Evolutionary conservation across 352 stramenopile species (phyloP), one percentile per base, ranked within the genome.

Genomic region (Elongisporangium prolatum): DNA sequence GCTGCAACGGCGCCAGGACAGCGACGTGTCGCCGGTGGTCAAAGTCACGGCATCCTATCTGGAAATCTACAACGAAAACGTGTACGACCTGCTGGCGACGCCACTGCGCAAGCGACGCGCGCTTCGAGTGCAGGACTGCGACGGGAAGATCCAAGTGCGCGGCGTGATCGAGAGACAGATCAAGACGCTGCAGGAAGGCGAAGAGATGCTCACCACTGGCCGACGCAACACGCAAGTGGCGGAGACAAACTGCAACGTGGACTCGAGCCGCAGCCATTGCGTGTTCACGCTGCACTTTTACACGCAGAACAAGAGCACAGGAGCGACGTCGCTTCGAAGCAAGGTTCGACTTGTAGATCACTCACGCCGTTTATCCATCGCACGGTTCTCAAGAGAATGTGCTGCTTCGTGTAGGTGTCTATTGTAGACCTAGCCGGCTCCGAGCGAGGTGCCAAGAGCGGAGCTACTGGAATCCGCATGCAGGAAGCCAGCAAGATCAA

Each of bases 401-500:
- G 34, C 20, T 48, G 74, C 21, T 50, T 57, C 3, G 76, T 64
- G 53, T 71, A 82, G 61, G 79, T 91, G 28, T 98, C 91, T 67
- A 98, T 99, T 54, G 95, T 99, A 11, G 97, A 99, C 63, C 69
- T 99, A 18, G 97, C 97, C 3, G 84, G 84, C 2, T 90, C 80
- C 1, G 84, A 94, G 61, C 73, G 84, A 9, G 72, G 83, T 18
- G 84, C 83, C 8, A 87, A 96, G 55, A 89, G 72, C 2, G 84
- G 84, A 0, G 88, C 86, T 24, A 92, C 89, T 17, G 83, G 84
- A 7, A 56, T 88, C 13, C 88, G 95, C 21, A 97, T 98, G 75
- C 96, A 98, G 55, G 97, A 99, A 72, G 95, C 96, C n/a, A 97
- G 93, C 61, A 91, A 97, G 63, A 99, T 99, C 68, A 99, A 99